These are phyloP conservation scores for Raphidocelis subcapitata DNA, from an alignment of 139 green algal species.

Conservation along the genomic window DNA sequence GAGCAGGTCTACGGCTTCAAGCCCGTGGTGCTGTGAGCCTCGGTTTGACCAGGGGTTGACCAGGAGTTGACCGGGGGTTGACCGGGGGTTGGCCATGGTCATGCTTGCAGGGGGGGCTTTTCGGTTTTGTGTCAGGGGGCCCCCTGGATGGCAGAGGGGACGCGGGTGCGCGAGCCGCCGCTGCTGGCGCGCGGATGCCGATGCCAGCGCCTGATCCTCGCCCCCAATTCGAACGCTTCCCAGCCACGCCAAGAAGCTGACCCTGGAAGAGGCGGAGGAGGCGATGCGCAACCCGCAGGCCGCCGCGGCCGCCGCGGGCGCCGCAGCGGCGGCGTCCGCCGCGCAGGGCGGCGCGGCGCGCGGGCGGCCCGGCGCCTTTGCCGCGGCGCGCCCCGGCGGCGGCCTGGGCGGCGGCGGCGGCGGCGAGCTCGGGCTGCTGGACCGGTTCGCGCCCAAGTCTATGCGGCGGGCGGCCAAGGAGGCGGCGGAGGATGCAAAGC, in stretches of 20 bases:
- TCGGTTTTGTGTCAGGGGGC: no score
- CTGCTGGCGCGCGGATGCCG: no score
- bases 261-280: conserved; percentile 15
- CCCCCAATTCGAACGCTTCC: no score
- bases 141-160: no score
- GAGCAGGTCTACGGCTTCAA: neutral
- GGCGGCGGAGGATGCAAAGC: neutral
- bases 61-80: neutral
- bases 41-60: neutral
- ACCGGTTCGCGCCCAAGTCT: conserved; percentile 21
- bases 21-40: neutral
- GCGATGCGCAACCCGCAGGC: neutral
- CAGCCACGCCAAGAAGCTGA: neutral
- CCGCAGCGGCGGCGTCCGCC: neutral
- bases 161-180: no score
- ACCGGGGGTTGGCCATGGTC: neutral
- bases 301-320: neutral
- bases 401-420: no score
- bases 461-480: conserved; percentile 3
- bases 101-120: no score
- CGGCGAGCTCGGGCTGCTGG: no score
- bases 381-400: no score
- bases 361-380: no score
- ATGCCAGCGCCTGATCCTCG: no score
- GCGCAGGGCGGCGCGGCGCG: no score